Evolutionary conservation across 75 land plant genomes (phyloP), one percentile per base, ranked within the genome.

Genomic region (Pinus taeda): DNA sequence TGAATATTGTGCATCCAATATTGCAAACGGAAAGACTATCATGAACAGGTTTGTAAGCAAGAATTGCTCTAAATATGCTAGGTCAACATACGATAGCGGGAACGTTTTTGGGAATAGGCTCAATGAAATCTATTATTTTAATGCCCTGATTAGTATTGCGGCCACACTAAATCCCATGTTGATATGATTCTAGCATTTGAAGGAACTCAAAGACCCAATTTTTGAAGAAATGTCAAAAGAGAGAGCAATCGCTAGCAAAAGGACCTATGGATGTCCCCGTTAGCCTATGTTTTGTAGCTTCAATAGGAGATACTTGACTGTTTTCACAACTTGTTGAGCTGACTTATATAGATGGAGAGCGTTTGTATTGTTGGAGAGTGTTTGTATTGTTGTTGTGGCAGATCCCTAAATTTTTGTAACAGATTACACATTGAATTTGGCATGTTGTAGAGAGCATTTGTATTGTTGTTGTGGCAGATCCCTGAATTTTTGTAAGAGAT

Each of bases 1-100:
- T 89, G 33, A 87, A 74, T 45, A 82, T 89, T 57, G 89, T 87
- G 57, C 91, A 89, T 67, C 84, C 6, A 88, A 88, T 84, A 59
- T 79, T 76, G 84, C 58, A 33, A 92, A 90, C 73, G 90, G 90
- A 22, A 85, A 84, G 18, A 87, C 81, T 69, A 81, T 89, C 71
- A 85, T 91, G 79, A 83, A 85, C 77, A 91, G 91, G 93, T 91
- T 56, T 59, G 53, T 73, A 89, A 49, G 55, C 12, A 49, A 49
- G 12, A 49, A 39, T 0, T 39, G 42, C 4, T 4, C 4, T 39
- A 39, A 49, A 49, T 49, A 49, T 49, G 11, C 55, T 20, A 21
- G 20, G 8, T 20, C 6, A n/a, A n/a, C n/a, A 4, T 21, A 20
- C 9, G n/a, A 60, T 20, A 22, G 9, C 8, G 22, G 62, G 20